Base-by-base conservation (phyloP, 225 moss, liverwort and hornwort species). In the Anthoceros angustus region DNA sequence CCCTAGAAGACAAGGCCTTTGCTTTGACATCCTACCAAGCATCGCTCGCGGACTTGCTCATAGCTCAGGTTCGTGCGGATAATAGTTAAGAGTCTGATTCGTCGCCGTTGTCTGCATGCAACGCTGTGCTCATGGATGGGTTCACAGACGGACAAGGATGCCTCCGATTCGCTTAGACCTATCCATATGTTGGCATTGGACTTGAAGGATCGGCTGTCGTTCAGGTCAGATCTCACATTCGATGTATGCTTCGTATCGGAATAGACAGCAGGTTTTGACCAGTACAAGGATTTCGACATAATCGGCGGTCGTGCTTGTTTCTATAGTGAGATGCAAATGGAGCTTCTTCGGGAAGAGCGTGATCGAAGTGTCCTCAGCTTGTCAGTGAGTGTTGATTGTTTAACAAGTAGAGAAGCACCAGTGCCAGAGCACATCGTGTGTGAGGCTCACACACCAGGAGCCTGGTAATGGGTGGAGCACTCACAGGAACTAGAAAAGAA, bases 111-210 rank as follows among this genome's bases (percentile, higher is more conserved):
- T 6, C 46, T 48, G 46, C 46, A 48, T 12, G 46, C 46, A 48
- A 0, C 46, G 2, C 1, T 18, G 12, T 48, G 12, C 46, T 48
- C 18, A 18, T 48, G 46, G 18, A 18, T 18, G 18, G 14, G 12
- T 48, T 12, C 14, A 1, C 23, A 74, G 72, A 70, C 55, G 0
- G 3, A 64, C 42, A 64, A 77, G 63, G 70, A 74, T 49, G 71
- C 10, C 5, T 68, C 74, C 5, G 45, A 7, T 0, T 42, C 77
- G 65, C 72, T n/a, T 39, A 48, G 70, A 9, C 72, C 70, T 64
- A 72, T 74, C 45, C 74, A 77, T 64, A 80, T 70, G 62, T 67
- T 77, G 67, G 74, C 70, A 5, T 2, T 74, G 66, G 72, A 77
- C 43, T 41, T 80, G 25, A 77, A 74, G 67, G 67, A 74, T 10